Percentiles rank a stretch among this genome's conserved stretches.
These are phyloP conservation scores for Symbiotaphrina buchneri DNA, from an alignment of 495 filamentous ascomycete genomes.

Conservation along the genomic window DNA sequence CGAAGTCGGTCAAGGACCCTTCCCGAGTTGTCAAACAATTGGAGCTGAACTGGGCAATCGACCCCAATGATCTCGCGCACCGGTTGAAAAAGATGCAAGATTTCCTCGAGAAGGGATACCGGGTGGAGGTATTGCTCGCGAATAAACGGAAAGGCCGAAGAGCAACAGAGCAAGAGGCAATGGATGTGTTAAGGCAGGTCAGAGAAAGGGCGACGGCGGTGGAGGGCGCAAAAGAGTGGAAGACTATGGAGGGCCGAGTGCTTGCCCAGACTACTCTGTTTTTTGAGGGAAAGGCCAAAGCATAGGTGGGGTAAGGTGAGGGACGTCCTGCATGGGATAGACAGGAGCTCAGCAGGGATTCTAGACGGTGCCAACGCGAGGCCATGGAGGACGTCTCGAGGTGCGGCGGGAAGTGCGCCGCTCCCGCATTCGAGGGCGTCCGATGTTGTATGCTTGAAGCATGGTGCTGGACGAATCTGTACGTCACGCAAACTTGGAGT, in stretches of 20 bases:
- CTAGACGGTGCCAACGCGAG: no score
- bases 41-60: conserved; percentile 73
- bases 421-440: no score
- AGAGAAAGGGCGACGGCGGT: conserved; percentile 6
- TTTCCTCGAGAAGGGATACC: conserved; percentile 39
- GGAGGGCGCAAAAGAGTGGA: conserved; percentile 4
- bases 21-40: conserved; percentile 32
- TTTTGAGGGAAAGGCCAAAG: conserved; percentile 3
- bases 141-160: conserved; percentile 2
- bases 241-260: conserved; percentile 1
- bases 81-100: conserved; percentile 30
- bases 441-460: no score
- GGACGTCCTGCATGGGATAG: no score
- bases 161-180: conserved; percentile 3
- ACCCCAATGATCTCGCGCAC: conserved; percentile 37
- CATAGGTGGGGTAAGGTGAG: no score
- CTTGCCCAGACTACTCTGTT: conserved; percentile 1
- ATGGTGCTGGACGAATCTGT: no score
- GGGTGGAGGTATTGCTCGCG: conserved; percentile 37
- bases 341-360: no score
- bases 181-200: conserved; percentile 1
- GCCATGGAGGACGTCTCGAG: no score
- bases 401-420: no score
- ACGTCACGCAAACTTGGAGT: no score
- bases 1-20: conserved; percentile 7